Percentiles rank a stretch among this genome's conserved stretches.
phyloP scores from a whole-genome alignment of 371 early-diverging fungal species.

The Saksenaea vasiformis region DNA sequence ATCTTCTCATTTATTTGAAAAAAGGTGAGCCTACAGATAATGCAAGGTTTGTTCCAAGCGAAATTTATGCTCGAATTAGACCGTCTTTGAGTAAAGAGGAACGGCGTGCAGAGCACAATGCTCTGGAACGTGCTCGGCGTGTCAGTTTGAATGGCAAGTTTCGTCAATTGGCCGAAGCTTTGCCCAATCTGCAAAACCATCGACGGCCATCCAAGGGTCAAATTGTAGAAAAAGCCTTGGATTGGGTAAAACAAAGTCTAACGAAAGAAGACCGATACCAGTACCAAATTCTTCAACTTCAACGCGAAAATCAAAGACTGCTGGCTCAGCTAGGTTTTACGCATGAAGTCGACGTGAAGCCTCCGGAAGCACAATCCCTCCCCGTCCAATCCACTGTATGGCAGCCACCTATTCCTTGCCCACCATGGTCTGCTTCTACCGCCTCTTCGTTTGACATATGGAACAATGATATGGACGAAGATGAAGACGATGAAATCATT shows the following conservation, averaged over 20 bases:
- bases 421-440: slow-evolving; percentile 1
- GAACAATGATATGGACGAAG: neutral
- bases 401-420: neutral
- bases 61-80: no score
- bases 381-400: neutral
- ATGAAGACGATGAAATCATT: neutral
- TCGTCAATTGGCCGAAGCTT: slow-evolving; percentile 62
- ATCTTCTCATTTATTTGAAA: neutral
- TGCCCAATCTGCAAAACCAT: slow-evolving; percentile 62
- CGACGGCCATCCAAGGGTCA: slow-evolving; percentile 70
- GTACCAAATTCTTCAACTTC: slow-evolving; percentile 29
- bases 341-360: neutral
- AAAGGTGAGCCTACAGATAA: neutral
- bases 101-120: slow-evolving; percentile 72
- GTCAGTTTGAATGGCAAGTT: slow-evolving; percentile 69
- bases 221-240: slow-evolving; percentile 68
- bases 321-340: slow-evolving; percentile 15
- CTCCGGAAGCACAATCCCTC: neutral
- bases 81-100: slow-evolving; percentile 20
- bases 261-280: slow-evolving; percentile 30
- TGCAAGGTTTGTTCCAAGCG: no score
- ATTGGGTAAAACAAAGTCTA: slow-evolving; percentile 46
- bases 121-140: slow-evolving; percentile 73
- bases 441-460: neutral
- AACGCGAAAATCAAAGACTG: slow-evolving; percentile 33